Evolutionary conservation across 2,329 filamentous ascomycete species (phyloP), one percentile per base, ranked within the genome.

Genomic region (Fusarium drepaniforme): DNA sequence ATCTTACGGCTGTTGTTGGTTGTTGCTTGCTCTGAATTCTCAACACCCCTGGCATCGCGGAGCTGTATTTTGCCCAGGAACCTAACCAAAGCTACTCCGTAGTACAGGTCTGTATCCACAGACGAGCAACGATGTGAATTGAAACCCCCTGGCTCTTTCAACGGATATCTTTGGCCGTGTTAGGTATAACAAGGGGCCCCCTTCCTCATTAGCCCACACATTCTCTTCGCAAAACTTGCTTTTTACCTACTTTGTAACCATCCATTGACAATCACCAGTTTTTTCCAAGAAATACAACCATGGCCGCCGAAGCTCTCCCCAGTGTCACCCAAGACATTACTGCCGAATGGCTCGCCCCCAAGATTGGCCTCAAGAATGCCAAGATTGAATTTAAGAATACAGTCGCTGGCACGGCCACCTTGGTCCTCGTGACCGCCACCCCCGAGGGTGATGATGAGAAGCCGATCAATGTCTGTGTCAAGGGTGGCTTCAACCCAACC

Each of bases 401-500:
- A 23, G 38, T 70, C 59, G 23, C 23, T 8, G 68, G 68, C 13
- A 70, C 68, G 4, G 68, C 68, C 11, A 65, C 68, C 28, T 28
- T 69, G n/a, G 21, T 70, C 0, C 66, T 69, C 12, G 30, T 70
- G 11, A 65, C 66, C 3, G 66, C 51, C 18, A 70, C 66, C 0
- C 42, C 66, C 1, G 68, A 67, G 4, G 30, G 60, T 23, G 35
- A 23, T 33, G 38, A 15, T 13, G 33, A 37, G 30, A 59, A 68
- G 35, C 66, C 65, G 5, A 16, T 69, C 3, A 49, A 37, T 8
- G 12, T 70, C 13, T 70, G 68, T 42, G 56, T 70, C 51, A 70
- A 70, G 51, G 68, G 68, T 59, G 68, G 68, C 4, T 70, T 70
- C 66, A 69, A 70, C 37, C 68, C 68, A 33, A 30, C 51, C 11